phyloP scores from a whole-genome alignment of 2,329 filamentous ascomycete genomes.

The Beauveria rudraprayagi region DNA sequence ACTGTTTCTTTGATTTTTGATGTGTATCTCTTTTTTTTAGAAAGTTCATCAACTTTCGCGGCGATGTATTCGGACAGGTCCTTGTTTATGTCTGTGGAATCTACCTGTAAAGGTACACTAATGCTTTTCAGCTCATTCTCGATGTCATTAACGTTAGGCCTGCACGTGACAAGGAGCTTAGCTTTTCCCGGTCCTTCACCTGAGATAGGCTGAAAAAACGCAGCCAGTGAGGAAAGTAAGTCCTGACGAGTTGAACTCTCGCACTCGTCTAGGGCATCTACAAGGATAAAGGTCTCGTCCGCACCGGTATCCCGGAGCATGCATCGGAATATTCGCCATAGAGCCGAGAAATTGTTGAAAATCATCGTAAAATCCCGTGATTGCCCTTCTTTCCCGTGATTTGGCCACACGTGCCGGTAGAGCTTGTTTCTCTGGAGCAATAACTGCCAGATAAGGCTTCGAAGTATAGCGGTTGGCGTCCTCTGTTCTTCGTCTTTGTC shows the following conservation, averaged over 20 bases:
- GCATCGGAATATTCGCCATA: constrained; percentile 10
- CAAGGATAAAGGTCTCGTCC: constrained; percentile 11
- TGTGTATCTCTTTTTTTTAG: neutral
- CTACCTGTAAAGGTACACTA: neutral
- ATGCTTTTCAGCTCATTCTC: neutral
- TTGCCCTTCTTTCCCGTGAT: neutral
- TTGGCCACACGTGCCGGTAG: constrained; percentile 3
- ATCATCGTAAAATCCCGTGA: neutral
- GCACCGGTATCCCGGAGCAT: constrained; percentile 6
- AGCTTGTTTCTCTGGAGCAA: constrained; percentile 12
- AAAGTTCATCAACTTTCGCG: neutral
- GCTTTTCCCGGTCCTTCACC: neutral
- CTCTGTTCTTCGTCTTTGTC: constrained; percentile 9
- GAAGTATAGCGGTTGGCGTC: constrained; percentile 7
- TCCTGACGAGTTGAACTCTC: constrained; percentile 2
- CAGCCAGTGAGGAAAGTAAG: neutral
- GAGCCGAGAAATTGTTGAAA: constrained; percentile 8
- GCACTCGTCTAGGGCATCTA: constrained; percentile 13
- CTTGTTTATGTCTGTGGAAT: constrained; percentile 4
- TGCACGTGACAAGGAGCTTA: constrained; percentile 10
- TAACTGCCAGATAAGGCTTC: constrained; percentile 14
- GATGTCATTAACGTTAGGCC: constrained; percentile 8
- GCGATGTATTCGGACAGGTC: constrained; percentile 11
- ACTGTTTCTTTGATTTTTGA: neutral
- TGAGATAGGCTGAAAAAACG: neutral